A percentile compares a stretch with the other conserved stretches of the same genome.
phyloP scores from a whole-genome alignment of 2,329 filamentous ascomycete species.

The Rhexocercosporidium sp. region DNA sequence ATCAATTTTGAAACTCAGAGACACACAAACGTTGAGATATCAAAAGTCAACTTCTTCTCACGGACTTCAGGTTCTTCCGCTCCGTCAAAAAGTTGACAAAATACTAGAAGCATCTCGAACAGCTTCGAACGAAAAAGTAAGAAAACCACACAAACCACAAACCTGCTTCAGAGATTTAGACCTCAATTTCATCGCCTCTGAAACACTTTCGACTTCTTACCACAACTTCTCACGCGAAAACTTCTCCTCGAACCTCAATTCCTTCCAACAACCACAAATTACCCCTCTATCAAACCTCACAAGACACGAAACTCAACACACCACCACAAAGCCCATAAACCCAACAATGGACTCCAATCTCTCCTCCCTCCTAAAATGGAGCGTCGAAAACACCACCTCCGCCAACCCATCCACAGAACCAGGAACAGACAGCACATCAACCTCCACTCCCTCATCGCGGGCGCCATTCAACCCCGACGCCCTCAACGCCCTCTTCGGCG shows the following conservation, averaged over 20 bases:
- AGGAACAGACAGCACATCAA: neutral
- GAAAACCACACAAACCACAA: neutral
- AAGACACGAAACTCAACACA: neutral
- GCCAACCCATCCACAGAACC: constrained; percentile 33
- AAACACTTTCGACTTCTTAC: neutral
- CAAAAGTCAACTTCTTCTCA: no score
- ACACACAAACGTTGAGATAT: no score
- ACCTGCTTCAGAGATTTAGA: neutral
- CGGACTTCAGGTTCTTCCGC: neutral
- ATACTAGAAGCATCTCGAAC: constrained; percentile 12
- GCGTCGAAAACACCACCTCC: constrained; percentile 63
- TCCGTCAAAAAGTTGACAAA: neutral
- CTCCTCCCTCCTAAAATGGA: constrained; percentile 44
- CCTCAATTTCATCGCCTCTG: neutral
- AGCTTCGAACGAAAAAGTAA: neutral
- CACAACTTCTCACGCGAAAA: neutral
- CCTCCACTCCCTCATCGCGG: neutral
- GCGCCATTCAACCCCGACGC: constrained; percentile 65
- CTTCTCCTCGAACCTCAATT: neutral
- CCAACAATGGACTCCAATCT: constrained; percentile 40
- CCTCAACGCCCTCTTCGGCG: constrained; percentile 78
- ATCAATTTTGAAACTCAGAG: no score
- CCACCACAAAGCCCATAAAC: constrained; percentile 4
- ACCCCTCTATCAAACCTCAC: constrained; percentile 8
- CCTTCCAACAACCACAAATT: constrained; percentile 25